Evolutionary conservation across 495 filamentous ascomycete genomes (phyloP), one percentile per base, ranked within the genome.

Genomic region (Filosporella fistucella): DNA sequence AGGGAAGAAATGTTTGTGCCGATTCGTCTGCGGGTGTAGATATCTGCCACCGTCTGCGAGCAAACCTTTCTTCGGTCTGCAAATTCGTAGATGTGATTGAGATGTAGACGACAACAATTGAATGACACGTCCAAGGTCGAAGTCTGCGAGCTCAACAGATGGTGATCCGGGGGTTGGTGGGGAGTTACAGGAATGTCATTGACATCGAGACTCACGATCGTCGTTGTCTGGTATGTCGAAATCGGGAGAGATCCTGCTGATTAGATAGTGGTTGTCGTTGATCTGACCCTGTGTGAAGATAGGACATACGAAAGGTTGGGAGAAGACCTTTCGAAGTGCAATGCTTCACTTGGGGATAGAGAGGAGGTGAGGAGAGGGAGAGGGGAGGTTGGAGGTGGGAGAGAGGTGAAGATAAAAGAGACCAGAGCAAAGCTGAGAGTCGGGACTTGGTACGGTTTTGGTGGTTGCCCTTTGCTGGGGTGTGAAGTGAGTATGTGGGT

Each of bases 121-220:
- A 30, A 5, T 18, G 36, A 14, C 3, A 41, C 20, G 36, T 41
- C 35, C 12, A 16, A 5, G 23, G 14, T 29, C 4, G 18, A 20
- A 34, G n/a, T 17, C 25, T 45, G 40, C 16, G 36, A 49, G 41
- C 17, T 20, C 39, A 30, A 40, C 33, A 28, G 32, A 28, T 17
- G 22, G 29, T 12, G 29, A 39, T 36, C 29, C 39, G 21, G 51
- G 43, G 30, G 42, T 42, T 24, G 23, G 42, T 33, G 21, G 32
- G 42, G 50, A 51, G 57, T 41, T 59, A 46, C 48, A 51, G 51
- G 52, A 60, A 55, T 59, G 48, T 54, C 49, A 43, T 30, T 57
- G 26, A 57, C 45, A 57, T 57, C 35, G 51, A 51, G 39, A 33
- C 34, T 35, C 36, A n/a, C 7, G 39, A 12, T 26, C 2, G 38